Base-by-base conservation (phyloP, 1,139 yeast genomes). In the Candida sanyaensis region DNA sequence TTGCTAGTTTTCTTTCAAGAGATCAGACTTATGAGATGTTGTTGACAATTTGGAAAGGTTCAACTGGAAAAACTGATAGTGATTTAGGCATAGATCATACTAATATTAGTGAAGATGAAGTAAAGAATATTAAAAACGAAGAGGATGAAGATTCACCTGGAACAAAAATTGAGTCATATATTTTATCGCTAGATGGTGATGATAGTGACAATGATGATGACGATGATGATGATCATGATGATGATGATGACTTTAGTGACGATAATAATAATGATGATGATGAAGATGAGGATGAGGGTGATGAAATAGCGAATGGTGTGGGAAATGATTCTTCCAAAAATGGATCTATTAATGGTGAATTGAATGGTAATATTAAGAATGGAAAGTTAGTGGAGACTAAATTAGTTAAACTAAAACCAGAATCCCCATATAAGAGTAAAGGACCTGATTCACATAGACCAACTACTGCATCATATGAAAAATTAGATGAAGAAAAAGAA, bases 1-100 rank as follows among this genome's bases (percentile, higher is more conserved):
- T 93, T 74, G 97, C 97, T 13, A 88, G 96, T 52, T 90, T 93
- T 60, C 74, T 90, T 5, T 83, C 96, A 1, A 74, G 98, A 53
- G 97, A 92, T 62, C 67, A 83, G 3, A 88, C 96, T 0, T 81
- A 79, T 55, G 88, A 86, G 45, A 80, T 90, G 53, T 73, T 93
- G 57, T 77, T 75, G 45, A 75, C 81, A 0, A 71, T 84, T 3
- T 84, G 91, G 91, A 64, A 52, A 59, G 59, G 28, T 6, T 53
- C 59, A 7, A 65, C 71, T 4, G 71, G 71, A 1, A 59, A 53
- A 56, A 62, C 61, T 42, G 50, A 41, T 24, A 43, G 42, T 5
- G 49, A 44, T 33, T 6, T 34, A 4, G 37, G 37, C 4, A 21
- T 23, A 9, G 37, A 34, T 6, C 39, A 24, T 28, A 10, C 37